These are phyloP conservation scores for Populus euphratica DNA, from an alignment of 345 rosid genomes.

Conservation along the genomic window DNA sequence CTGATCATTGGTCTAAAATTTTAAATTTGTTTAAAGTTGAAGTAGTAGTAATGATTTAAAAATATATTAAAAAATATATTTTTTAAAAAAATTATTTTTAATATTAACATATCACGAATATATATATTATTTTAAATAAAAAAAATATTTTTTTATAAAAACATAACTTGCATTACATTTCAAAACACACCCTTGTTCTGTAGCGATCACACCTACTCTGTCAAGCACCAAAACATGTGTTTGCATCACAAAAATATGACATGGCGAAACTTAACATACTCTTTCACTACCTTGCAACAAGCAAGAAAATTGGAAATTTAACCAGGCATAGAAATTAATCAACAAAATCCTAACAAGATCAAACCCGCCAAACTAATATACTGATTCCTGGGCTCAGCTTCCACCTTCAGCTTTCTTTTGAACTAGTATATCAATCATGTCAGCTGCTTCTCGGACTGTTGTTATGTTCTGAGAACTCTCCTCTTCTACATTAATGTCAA, in stretches of 20 bases:
- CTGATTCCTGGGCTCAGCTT: background rate
- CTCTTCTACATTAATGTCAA: conserved; percentile 18
- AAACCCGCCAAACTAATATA: background rate
- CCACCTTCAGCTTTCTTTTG: conserved; percentile 8
- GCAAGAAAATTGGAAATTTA: background rate
- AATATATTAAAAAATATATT: too few relatives aligned
- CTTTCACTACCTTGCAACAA: too few relatives aligned
- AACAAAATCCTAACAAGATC: background rate
- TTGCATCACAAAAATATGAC: background rate
- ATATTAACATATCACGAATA: too few relatives aligned
- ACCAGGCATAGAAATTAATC: background rate
- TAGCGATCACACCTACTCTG: background rate
- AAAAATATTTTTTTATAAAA: too few relatives aligned
- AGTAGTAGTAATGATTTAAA: too few relatives aligned
- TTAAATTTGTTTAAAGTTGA: too few relatives aligned
- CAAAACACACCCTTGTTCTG: too few relatives aligned
- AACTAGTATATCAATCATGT: conserved; percentile 17
- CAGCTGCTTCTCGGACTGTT: conserved; percentile 22
- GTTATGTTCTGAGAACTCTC: conserved; percentile 22
- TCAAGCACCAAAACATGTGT: background rate
- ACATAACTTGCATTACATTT: too few relatives aligned
- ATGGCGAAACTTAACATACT: too few relatives aligned
- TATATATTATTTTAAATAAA: too few relatives aligned
- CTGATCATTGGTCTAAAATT: too few relatives aligned
- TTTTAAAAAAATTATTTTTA: too few relatives aligned